Percentiles rank a stretch among this genome's conserved stretches.
Evolutionary conservation across 331 rosid genomes (phyloP).

Genomic region (Quercus lobata): DNA sequence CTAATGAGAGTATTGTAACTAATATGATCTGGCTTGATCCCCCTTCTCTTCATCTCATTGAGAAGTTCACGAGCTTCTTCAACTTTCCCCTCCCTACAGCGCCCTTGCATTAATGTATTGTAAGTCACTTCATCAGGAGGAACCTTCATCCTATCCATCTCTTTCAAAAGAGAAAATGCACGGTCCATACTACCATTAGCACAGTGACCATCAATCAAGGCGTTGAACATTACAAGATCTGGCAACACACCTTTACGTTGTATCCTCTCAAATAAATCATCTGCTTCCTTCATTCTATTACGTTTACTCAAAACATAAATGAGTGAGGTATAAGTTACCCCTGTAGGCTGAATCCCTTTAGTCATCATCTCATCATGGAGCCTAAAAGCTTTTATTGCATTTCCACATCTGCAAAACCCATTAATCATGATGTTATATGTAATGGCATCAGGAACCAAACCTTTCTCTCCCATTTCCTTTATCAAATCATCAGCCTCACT

Average conservation of each 20-base stretch:
- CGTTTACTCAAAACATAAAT: slow-evolving; percentile 55
- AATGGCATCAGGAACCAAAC: slow-evolving; percentile 56
- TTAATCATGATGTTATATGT: slow-evolving; percentile 74
- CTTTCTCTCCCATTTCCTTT: slow-evolving; percentile 60
- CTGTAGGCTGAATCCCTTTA: slow-evolving; percentile 51
- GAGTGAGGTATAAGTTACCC: slow-evolving; percentile 75
- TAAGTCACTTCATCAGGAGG: slow-evolving; percentile 74
- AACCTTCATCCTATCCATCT: slow-evolving; percentile 67
- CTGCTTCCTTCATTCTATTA: slow-evolving; percentile 67
- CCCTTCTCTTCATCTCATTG: slow-evolving; percentile 73
- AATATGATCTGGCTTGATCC: slow-evolving; percentile 74
- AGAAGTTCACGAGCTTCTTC: slow-evolving; percentile 80
- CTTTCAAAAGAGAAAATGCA: slow-evolving; percentile 58
- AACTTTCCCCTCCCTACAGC: slow-evolving; percentile 72
- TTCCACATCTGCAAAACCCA: slow-evolving; percentile 68
- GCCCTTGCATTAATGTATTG: slow-evolving; percentile 88
- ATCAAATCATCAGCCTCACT: slow-evolving; percentile 55
- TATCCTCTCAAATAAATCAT: slow-evolving; percentile 56
- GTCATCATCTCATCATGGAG: slow-evolving; percentile 61
- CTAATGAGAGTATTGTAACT: slow-evolving; percentile 76
- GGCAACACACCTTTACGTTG: slow-evolving; percentile 43
- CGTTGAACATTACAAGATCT: slow-evolving; percentile 67
- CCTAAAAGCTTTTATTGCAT: slow-evolving; percentile 57
- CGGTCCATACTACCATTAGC: slow-evolving; percentile 48
- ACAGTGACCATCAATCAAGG: slow-evolving; percentile 80